Percentiles rank a stretch among this genome's conserved stretches.
phyloP scores from a whole-genome alignment of 169 alveolate species.

The Plasmodium sp. region DNA sequence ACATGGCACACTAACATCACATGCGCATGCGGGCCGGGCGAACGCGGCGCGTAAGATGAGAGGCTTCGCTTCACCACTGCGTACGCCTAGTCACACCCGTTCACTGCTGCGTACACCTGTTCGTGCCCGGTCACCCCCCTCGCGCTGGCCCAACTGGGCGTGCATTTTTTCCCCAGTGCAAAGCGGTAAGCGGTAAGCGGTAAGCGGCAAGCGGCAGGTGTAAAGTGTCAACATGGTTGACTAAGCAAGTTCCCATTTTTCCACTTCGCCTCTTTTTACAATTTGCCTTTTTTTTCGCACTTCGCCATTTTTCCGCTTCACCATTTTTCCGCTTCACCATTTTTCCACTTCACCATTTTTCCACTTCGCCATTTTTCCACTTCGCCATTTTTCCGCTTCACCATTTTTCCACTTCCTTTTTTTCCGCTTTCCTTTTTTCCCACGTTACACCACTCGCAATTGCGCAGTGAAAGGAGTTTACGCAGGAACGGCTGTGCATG shows the following conservation, averaged over 20 bases:
- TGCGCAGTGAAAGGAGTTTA: background rate
- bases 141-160: background rate
- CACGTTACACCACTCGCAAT: background rate
- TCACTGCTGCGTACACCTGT: background rate
- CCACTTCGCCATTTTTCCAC: no score
- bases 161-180: background rate
- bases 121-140: background rate
- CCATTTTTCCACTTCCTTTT: no score
- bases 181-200: background rate
- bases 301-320: no score
- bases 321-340: no score
- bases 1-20: background rate
- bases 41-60: background rate
- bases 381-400: no score
- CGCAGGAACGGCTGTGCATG: background rate
- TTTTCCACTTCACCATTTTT: no score
- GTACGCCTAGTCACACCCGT: no score
- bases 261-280: no score
- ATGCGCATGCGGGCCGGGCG: background rate
- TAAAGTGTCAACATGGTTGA: background rate
- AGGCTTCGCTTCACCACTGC: background rate
- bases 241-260: background rate
- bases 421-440: background rate
- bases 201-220: background rate
- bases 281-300: no score